These are phyloP conservation scores for Canna indica DNA, from an alignment of 176 grass and related monocot genomes.

Conservation along the genomic window DNA sequence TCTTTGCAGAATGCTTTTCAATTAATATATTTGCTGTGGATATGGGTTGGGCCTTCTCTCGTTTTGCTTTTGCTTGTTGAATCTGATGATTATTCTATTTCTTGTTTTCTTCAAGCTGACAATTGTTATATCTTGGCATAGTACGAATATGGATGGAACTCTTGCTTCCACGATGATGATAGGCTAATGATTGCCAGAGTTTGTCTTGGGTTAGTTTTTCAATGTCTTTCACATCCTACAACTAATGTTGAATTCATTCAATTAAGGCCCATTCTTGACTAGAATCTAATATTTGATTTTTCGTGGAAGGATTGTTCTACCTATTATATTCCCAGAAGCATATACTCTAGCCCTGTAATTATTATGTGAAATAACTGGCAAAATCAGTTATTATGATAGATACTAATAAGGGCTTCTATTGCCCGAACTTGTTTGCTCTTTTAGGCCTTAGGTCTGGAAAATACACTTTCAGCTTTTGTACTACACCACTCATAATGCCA, in stretches of 20 bases:
- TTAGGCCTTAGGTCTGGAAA: no score
- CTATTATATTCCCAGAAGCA: no score
- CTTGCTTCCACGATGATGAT: constrained; percentile 75
- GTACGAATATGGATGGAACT: constrained; percentile 89
- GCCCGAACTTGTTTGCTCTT: no score
- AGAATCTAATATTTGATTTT: no score
- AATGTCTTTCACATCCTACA: not conserved
- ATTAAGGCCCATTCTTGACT: no score
- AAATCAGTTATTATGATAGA: not conserved
- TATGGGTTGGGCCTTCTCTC: constrained; percentile 44
- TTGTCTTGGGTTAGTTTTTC: constrained; percentile 57
- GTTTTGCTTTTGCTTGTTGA: not conserved
- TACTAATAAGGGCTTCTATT: no score
- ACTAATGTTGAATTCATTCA: not conserved
- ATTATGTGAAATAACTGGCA: not conserved
- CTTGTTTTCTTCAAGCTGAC: not conserved
- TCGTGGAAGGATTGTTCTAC: no score
- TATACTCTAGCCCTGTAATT: not conserved
- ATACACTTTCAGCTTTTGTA: no score
- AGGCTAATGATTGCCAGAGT: constrained; percentile 44
- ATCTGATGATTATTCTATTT: not conserved
- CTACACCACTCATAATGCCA: no score
- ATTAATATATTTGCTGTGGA: constrained; percentile 97
- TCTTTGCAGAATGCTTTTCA: constrained; percentile 74
- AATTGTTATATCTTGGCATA: constrained; percentile 21